Base-by-base conservation (phyloP, 2,329 filamentous ascomycete genomes). In the Tolypocladium ophioglossoides region DNA sequence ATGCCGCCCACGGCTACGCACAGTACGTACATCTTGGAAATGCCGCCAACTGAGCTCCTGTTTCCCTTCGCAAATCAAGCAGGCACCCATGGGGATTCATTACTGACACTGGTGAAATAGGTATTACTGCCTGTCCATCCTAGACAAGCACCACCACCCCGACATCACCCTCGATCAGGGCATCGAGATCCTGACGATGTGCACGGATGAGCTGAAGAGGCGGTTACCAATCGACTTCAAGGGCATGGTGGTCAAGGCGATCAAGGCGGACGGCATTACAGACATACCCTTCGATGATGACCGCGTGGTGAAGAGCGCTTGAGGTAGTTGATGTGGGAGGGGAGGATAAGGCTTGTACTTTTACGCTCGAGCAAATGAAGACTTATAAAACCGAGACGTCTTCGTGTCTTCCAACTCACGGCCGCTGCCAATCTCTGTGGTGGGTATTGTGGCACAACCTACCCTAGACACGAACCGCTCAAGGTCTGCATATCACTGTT, bases 201-300 rank as follows among this genome's bases (percentile, higher is more conserved):
- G 94, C 76, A 94, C 89, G 62, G 91, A 97, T 71, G 94, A 99
- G 78, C 77, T 99, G 69, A 96, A 96, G 83, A 85, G 94, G 70
- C 84, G 95, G 73, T 82, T 99, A 78, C 94, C 94, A 56, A 91
- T 99, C 68, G 94, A 99, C 72, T 99, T 97, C 82, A 99, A 99
- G 80, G 94, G 94, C 40, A 89, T 96, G 85, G 67, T 80, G 52
- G 91, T 99, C 65, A 97, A 97, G 80, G 87, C 91, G 38, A 84
- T 99, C 65, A 96, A 91, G 58, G 95, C 95, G 76, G 90, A 97
- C 63, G 94, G 95, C 12, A 86, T 99, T 58, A 77, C 82, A 63
- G 89, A 94, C 64, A 81, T 95, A 64, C 83, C 89, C 59, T 95
- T 91, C 70, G 87, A 92, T 68, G 89, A 96, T 68, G 85, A 87